Conservation (phyloP, 2,329 filamentous ascomycete species). For the Neopestalotiopsis sp. region DNA sequence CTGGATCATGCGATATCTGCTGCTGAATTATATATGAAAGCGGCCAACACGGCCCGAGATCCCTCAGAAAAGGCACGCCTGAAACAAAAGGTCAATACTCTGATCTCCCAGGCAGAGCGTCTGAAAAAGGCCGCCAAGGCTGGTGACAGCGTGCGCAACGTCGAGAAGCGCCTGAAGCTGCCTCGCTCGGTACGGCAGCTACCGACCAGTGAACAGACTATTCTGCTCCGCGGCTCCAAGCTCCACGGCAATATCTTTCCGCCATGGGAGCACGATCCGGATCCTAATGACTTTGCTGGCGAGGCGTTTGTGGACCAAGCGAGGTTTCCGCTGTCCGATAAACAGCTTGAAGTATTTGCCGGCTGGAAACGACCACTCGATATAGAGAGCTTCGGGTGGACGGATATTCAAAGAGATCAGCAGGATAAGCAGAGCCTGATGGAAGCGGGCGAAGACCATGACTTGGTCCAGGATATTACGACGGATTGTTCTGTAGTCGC, state of each 20-base stretch:
- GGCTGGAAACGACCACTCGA: conserved; percentile 83
- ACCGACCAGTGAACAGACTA: conserved; percentile 74
- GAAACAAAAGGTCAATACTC: conserved; percentile 69
- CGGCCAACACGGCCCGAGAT: conserved; percentile 65
- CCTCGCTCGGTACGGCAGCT: conserved; percentile 62
- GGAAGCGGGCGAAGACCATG: conserved; percentile 61
- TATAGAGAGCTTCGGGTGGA: conserved; percentile 45
- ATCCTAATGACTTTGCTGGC: conserved; percentile 66
- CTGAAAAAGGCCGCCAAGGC: conserved; percentile 62
- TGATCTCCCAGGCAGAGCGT: conserved; percentile 75
- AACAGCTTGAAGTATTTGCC: conserved; percentile 77
- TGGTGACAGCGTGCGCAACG: conserved; percentile 27
- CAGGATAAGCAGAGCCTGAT: conserved; percentile 29
- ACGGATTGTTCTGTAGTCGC: conserved; percentile 98
- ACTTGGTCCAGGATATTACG: conserved; percentile 93
- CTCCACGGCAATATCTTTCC: conserved; percentile 85
- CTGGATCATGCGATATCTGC: conserved; percentile 78
- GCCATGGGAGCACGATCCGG: conserved; percentile 76
- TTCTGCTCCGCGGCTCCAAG: conserved; percentile 77
- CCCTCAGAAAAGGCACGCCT: conserved; percentile 71
- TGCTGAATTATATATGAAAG: conserved; percentile 82
- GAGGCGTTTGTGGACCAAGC: conserved; percentile 72
- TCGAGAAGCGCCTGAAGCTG: conserved; percentile 35
- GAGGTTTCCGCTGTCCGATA: conserved; percentile 73
- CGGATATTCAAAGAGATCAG: conserved; percentile 3